Evolutionary conservation across 1,284 basidiomycete genomes (phyloP), one percentile per base, ranked within the genome.

Genomic region (Tilletia walkeri): DNA sequence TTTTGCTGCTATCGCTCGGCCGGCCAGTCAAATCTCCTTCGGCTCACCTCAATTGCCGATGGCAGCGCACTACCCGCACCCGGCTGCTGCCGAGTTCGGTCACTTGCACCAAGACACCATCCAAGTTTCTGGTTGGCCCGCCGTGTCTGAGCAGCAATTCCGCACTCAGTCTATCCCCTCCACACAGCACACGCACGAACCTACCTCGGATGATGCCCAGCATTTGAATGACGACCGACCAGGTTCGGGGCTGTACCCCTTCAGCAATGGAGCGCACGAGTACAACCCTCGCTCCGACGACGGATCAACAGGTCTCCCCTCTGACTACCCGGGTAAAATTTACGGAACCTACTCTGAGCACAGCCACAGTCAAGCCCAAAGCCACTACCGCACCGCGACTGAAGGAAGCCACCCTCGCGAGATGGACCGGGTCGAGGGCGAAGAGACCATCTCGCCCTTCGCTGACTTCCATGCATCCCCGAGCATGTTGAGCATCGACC

Each of bases 191-290:
- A n/a, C 50, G 7, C 50, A 53, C 50, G 59, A 39, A 4, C 36
- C 38, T 18, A 63, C 34, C 34, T 63, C 59, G 38, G 59, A 63
- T 20, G 59, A 63, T 20, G 59, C 59, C 34, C 34, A 63, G 20
- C 59, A 38, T 16, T 12, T 63, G 36, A 38, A 63, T 6, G 50
- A 18, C n/a, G 59, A 63, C 30, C 59, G 59, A 7, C 36, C 38
- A n/a, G 59, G 34, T 14, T 39, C 59, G 7, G 59, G 59, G 18
- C 59, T 63, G 12, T 39, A 63, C 38, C 59, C 59, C 4, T 63
- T 63, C 59, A 63, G 59, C 59, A 36, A 36, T 16, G 59, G 59
- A 10, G 30, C 59, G 18, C 59, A 63, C 59, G 59, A 63, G 34
- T 63, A 39, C 59, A 63, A 38, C 59, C 38, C 59, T 34, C 36